These are phyloP conservation scores for Crithidia fasciculata DNA, from an alignment of 208 protist species.

Conservation along the genomic window DNA sequence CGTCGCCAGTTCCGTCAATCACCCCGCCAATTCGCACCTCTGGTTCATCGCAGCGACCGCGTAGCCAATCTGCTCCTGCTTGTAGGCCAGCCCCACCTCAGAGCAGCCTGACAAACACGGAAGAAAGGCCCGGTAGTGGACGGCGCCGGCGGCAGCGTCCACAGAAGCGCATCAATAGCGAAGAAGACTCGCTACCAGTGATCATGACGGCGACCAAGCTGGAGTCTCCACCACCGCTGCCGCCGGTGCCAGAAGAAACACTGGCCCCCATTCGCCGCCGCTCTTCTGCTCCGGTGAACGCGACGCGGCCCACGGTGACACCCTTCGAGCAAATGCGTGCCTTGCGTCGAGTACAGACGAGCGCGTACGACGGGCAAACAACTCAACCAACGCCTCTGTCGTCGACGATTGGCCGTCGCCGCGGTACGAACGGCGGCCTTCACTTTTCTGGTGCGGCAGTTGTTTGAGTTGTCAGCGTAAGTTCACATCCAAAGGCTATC, in stretches of 20 bases:
- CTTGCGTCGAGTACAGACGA: conserved; percentile 11
- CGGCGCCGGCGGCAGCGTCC: conserved; percentile 9
- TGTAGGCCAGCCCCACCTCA: neutral
- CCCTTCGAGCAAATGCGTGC: conserved; percentile 21
- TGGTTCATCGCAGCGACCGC: neutral
- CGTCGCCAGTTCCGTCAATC: neutral
- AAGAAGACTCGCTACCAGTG: neutral
- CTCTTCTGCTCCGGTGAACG: conserved; percentile 7
- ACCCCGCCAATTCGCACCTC: neutral
- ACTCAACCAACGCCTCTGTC: neutral
- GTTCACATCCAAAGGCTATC: too few species aligned
- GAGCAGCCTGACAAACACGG: neutral
- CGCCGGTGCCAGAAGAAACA: conserved; percentile 2
- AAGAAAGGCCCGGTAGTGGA: neutral
- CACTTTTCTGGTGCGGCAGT: conserved; percentile 10
- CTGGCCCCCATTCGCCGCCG: neutral
- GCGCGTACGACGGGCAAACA: neutral
- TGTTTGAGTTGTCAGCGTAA: neutral
- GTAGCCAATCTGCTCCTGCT: conserved; percentile 10
- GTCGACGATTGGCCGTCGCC: conserved; percentile 17
- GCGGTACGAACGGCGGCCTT: conserved; percentile 7
- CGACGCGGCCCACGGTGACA: neutral
- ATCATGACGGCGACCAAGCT: neutral
- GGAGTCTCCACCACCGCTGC: neutral
- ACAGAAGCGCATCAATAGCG: conserved; percentile 1